A percentile compares a stretch with the other conserved stretches of the same genome.
Evolutionary conservation across 202 grass and related monocot species (phyloP).

Genomic region (Tripidium arundinaceum): DNA sequence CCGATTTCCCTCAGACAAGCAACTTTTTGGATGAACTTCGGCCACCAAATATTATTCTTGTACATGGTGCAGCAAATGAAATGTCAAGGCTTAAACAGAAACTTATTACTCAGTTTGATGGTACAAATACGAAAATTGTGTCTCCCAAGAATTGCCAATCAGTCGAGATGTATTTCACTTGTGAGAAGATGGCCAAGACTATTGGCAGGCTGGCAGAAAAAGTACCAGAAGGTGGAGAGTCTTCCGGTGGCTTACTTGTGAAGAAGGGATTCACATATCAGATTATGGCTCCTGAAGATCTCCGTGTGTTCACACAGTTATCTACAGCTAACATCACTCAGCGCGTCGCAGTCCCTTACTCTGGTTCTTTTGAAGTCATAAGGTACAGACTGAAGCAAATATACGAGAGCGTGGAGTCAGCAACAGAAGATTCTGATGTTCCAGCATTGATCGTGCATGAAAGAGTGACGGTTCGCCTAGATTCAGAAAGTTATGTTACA

Average conservation of each 20-base stretch:
- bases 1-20: slow-evolving; percentile 89
- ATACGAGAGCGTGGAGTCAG: slow-evolving; percentile 70
- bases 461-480: slow-evolving; percentile 61
- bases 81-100: slow-evolving; percentile 91
- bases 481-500: slow-evolving; percentile 75
- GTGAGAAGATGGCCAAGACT: slow-evolving; percentile 95
- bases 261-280: slow-evolving; percentile 98
- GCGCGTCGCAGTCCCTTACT: slow-evolving; percentile 66
- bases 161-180: slow-evolving; percentile 85
- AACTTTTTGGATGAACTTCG: slow-evolving; percentile 74
- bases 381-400: slow-evolving; percentile 90
- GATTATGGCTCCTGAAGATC: slow-evolving; percentile 94
- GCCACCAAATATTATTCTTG: slow-evolving; percentile 91
- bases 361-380: slow-evolving; percentile 80
- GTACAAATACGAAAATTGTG: slow-evolving; percentile 74
- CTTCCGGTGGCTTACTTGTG: slow-evolving; percentile 70
- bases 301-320: slow-evolving; percentile 81
- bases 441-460: slow-evolving; percentile 67
- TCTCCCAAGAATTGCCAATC: slow-evolving; percentile 93
- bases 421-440: slow-evolving; percentile 58
- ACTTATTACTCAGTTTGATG: slow-evolving; percentile 72
- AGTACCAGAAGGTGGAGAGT: slow-evolving; percentile 54
- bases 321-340: slow-evolving; percentile 86
- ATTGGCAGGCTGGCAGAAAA: slow-evolving; percentile 77
- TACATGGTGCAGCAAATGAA: slow-evolving; percentile 93